phyloP scores from a whole-genome alignment of 225 moss, liverwort and hornwort genomes.

The Thuidium tamariscinum region DNA sequence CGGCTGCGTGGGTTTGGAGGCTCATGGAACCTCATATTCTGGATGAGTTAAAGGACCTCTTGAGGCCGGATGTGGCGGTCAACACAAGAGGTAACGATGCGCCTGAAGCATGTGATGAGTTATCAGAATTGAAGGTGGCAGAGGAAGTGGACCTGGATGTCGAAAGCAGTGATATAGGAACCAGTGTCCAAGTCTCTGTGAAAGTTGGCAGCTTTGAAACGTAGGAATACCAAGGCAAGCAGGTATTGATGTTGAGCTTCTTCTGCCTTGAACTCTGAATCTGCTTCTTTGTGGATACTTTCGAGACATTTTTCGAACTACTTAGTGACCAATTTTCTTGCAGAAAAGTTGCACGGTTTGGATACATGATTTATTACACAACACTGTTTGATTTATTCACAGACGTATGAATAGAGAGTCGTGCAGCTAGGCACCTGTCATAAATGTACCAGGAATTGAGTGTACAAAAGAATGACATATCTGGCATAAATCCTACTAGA shows the following conservation, averaged over 20 bases:
- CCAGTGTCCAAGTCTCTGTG: not conserved
- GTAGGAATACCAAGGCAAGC: not conserved
- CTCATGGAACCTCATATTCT: slow-evolving; percentile 79
- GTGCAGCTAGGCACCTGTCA: not conserved
- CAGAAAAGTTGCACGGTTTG: not conserved
- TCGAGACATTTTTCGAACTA: not conserved
- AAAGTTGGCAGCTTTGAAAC: slow-evolving; percentile 8
- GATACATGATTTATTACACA: not conserved
- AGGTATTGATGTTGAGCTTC: not conserved
- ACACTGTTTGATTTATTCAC: not conserved
- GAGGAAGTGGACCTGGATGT: slow-evolving; percentile 9
- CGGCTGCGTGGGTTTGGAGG: slow-evolving; percentile 83
- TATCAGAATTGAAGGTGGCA: not conserved
- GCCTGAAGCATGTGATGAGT: not conserved
- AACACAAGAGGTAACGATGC: not conserved
- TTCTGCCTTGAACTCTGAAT: not conserved
- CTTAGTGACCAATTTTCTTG: not conserved
- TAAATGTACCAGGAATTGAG: not conserved
- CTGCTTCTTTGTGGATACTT: not conserved
- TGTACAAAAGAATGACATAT: slow-evolving; percentile 11
- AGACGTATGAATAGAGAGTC: not conserved
- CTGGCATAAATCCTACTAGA: not conserved
- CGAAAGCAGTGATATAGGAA: not conserved
- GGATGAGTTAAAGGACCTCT: slow-evolving; percentile 36
- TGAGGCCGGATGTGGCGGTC: slow-evolving; percentile 39